Base-by-base conservation (phyloP, 805 yeast species). In the Vanderwaltozyma polyspora region DNA sequence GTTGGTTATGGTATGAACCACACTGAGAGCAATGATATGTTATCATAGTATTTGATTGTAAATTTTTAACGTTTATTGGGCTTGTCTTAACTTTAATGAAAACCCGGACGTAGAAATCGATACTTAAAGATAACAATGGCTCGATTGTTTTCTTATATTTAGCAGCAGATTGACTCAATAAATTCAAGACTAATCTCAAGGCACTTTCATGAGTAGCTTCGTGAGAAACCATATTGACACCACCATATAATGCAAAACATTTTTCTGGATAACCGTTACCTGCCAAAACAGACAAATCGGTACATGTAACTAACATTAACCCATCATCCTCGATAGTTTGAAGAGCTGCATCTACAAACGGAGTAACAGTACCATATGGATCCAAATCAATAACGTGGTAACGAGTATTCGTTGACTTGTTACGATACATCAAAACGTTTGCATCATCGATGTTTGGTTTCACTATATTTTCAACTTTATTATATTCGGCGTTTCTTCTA, bases 321-420 rank as follows among this genome's bases (percentile, higher is more conserved):
- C 97, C 99, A 36, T 79, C 87, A 45, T 87, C 86, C 32, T 70
- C 72, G n/a, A 87, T 71, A 22, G 79, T 64, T 49, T 85, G 94
- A 22, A 91, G 65, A 0, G 97, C 96, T 22, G 91, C 75, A 55
- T 91, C 98, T 19, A 91, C 68, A 54, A 91, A 91, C 6, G 98
- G 98, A 0, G 95, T 74, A 0, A 95, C 98, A 0, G 96, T 80
- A 21, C 99, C 99, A 53, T 91, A 91, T 0, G 99, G 99, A 58
- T 91, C 99, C 33, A 91, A 67, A 59, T 91, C 99, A 38, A 91
- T 74, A 3, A 84, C 82, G 52, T 91, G 94, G 60, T 79, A 86
- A 34, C 65, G 64, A 18, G 62, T 67, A 13, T 51, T 59, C 32
- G 61, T 52, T 44, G 51, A 48, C 60, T 59, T 42, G 49, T 60